Conservation (phyloP, 2,329 filamentous ascomycete genomes). For the Xylaria sp. region DNA sequence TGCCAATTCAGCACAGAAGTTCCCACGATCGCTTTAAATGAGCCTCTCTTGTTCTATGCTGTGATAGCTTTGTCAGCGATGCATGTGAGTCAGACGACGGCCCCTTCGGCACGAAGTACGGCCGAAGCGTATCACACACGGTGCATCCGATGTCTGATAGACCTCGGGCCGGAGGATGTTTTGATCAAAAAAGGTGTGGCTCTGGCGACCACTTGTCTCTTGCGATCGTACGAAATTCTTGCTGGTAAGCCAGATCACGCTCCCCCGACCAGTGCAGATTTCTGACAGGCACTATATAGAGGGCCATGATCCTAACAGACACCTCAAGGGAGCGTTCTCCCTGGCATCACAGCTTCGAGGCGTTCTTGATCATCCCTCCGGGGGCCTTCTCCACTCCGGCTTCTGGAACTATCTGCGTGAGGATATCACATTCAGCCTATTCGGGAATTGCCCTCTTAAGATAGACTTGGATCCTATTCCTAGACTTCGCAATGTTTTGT, state of each 20-base stretch:
- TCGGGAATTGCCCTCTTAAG: conserved; percentile 48
- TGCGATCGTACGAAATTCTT: conserved; percentile 56
- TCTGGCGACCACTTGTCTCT: conserved; percentile 53
- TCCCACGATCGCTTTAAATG: conserved; percentile 45
- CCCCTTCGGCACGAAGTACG: conserved; percentile 33
- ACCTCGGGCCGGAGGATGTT: conserved; percentile 41
- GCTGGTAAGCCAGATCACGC: conserved; percentile 41
- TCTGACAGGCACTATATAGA: conserved; percentile 33
- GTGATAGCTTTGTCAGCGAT: conserved; percentile 52
- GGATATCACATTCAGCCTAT: conserved; percentile 60
- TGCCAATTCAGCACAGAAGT: conserved; percentile 45
- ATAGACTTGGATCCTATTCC: conserved; percentile 43
- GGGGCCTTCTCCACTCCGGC: conserved; percentile 47
- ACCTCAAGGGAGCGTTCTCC: conserved; percentile 54
- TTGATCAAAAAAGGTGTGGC: conserved; percentile 46
- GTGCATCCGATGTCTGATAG: conserved; percentile 49
- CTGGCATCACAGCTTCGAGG: conserved; percentile 43
- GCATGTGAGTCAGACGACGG: conserved; percentile 44
- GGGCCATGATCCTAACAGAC: conserved; percentile 49
- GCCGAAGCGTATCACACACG: conserved; percentile 49
- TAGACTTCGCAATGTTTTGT: conserved; percentile 11
- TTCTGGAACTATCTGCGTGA: conserved; percentile 59
- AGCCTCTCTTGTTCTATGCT: conserved; percentile 50
- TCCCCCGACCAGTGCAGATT: background rate
- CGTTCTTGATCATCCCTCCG: conserved; percentile 29